Conservation (phyloP, 768 basidiomycete species). For the Arthromyces matolae region DNA sequence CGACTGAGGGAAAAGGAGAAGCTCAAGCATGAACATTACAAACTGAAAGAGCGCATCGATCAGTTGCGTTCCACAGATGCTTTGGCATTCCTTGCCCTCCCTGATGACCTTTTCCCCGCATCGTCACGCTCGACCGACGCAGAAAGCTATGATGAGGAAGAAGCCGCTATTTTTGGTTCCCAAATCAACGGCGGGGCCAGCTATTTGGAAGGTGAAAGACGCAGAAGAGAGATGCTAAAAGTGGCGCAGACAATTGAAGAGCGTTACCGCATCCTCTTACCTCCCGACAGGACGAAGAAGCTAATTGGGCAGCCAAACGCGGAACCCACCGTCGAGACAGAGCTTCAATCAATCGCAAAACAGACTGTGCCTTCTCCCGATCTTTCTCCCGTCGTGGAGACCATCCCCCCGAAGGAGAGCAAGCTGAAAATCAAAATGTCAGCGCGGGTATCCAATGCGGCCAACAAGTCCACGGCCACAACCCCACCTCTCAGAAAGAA, state of each 20-base stretch:
- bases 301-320: constrained; percentile 17
- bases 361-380: constrained; percentile 27
- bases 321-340: constrained; percentile 22
- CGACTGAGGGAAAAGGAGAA: constrained; percentile 89
- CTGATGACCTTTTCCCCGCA: constrained; percentile 55
- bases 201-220: constrained; percentile 65
- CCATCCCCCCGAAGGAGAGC: constrained; percentile 27
- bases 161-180: constrained; percentile 26
- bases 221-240: constrained; percentile 70
- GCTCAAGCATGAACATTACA: constrained; percentile 87
- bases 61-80: constrained; percentile 74
- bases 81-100: constrained; percentile 61
- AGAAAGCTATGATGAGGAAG: constrained; percentile 25
- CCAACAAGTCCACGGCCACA: constrained; percentile 23
- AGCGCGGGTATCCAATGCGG: constrained; percentile 9
- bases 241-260: constrained; percentile 63
- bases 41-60: constrained; percentile 85
- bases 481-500: constrained; percentile 23
- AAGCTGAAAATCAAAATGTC: constrained; percentile 36
- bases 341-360: constrained; percentile 18
- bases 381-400: constrained; percentile 19
- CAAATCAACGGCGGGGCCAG: constrained; percentile 36
- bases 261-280: constrained; percentile 72
- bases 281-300: constrained; percentile 51
- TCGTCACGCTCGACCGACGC: constrained; percentile 20